A percentile compares a stretch with the other conserved stretches of the same genome.
phyloP scores from a whole-genome alignment of 371 early-diverging fungal species.

The Basidiobolus meristosporus region DNA sequence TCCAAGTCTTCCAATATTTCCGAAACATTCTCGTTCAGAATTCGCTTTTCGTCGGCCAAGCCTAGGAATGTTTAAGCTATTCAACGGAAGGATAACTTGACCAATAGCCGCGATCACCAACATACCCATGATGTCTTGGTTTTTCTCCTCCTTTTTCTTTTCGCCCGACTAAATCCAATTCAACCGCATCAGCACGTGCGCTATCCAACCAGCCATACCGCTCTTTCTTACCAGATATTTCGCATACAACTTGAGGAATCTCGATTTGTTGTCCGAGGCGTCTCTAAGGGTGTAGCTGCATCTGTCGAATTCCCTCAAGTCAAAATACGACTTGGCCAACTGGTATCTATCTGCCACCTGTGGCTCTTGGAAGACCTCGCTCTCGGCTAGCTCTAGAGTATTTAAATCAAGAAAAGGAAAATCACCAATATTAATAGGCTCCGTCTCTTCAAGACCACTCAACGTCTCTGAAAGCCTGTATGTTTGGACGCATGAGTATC shows the following conservation, averaged over 20 bases:
- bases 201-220: background rate
- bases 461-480: constrained; percentile 1
- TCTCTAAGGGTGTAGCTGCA: constrained; percentile 23
- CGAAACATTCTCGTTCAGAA: constrained; percentile 23
- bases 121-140: background rate
- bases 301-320: constrained; percentile 46
- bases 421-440: constrained; percentile 7
- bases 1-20: constrained; percentile 22
- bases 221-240: constrained; percentile 27
- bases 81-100: background rate
- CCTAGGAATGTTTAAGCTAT: constrained; percentile 8
- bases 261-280: constrained; percentile 19
- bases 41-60: constrained; percentile 15
- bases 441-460: constrained; percentile 3
- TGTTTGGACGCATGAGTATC: constrained; percentile 18
- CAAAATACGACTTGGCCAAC: constrained; percentile 50
- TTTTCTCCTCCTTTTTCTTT: background rate
- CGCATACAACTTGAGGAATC: constrained; percentile 48
- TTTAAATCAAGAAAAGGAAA: constrained; percentile 6
- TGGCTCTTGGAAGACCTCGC: too few relatives aligned
- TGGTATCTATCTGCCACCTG: constrained; percentile 26
- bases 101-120: background rate
- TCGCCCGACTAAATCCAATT: background rate
- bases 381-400: constrained; percentile 9
- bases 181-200: background rate